Conservation (phyloP, 352 stramenopile species). For the Phytophthora uliginosa region DNA sequence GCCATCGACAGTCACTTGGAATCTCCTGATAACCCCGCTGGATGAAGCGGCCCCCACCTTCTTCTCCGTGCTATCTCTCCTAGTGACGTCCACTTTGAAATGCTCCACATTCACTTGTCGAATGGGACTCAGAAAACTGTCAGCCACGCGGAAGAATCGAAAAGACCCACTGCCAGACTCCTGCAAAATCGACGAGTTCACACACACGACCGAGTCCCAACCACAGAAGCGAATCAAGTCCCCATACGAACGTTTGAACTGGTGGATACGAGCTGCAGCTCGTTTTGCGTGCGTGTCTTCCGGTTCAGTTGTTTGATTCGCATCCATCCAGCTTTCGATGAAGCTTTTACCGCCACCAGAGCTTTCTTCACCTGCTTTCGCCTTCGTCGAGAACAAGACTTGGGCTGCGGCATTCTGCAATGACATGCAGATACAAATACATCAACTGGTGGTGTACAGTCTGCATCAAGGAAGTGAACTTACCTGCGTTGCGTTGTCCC, state of each 20-base stretch:
- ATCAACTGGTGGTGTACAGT: background rate
- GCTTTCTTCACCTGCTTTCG: background rate
- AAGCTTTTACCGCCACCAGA: background rate
- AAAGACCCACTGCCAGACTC: conserved; percentile 32
- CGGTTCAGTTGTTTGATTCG: background rate
- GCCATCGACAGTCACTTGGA: conserved; percentile 20
- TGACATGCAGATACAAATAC: background rate
- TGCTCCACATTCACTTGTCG: conserved; percentile 18
- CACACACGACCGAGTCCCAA: conserved; percentile 36
- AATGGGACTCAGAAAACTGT: conserved; percentile 25
- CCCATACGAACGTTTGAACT: conserved; percentile 20
- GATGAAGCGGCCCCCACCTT: conserved; percentile 2
- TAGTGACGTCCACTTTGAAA: background rate
- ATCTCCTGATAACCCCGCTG: conserved; percentile 18
- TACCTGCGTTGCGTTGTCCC: conserved; percentile 8
- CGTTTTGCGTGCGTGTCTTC: background rate
- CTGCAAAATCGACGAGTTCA: conserved; percentile 36
- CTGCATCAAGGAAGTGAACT: background rate
- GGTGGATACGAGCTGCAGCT: conserved; percentile 5
- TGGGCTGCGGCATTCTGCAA: conserved; percentile 2
- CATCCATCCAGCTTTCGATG: conserved; percentile 16
- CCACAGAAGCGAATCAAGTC: conserved; percentile 20
- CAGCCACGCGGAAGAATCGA: conserved; percentile 29
- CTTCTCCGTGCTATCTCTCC: background rate
- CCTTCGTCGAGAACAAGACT: conserved; percentile 25